A percentile compares a stretch with the other conserved stretches of the same genome.
Evolutionary conservation across 768 basidiomycete species (phyloP).

Genomic region (Dioszegia crocea): DNA sequence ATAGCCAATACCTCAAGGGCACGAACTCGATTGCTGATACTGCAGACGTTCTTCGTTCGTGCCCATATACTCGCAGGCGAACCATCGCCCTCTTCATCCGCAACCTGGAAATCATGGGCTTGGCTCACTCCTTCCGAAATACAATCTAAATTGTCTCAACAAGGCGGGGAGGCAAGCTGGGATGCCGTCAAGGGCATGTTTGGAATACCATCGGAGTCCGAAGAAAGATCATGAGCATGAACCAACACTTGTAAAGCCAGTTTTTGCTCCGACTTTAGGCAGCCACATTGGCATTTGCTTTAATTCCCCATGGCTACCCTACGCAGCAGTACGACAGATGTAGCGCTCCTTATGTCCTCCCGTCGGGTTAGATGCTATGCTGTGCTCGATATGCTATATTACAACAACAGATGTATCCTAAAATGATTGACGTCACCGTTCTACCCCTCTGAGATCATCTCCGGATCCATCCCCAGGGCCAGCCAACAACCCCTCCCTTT

Average conservation of each 20-base stretch:
- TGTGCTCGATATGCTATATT: not conserved
- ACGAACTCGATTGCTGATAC: not conserved
- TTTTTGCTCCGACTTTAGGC: too few species aligned
- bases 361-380: too few species aligned
- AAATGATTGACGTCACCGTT: not conserved
- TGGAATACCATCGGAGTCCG: slow-evolving; percentile 8
- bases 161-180: slow-evolving; percentile 33
- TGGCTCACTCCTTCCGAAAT: slow-evolving; percentile 96
- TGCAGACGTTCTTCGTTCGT: slow-evolving; percentile 88
- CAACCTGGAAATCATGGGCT: slow-evolving; percentile 67
- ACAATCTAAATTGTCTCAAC: slow-evolving; percentile 49
- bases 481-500: not conserved
- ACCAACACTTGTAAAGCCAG: too few species aligned
- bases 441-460: too few species aligned
- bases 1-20: too few species aligned
- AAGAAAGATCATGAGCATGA: not conserved
- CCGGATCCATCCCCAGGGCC: too few species aligned
- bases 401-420: not conserved
- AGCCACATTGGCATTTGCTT: too few species aligned
- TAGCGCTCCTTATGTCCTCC: too few species aligned
- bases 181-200: slow-evolving; percentile 32
- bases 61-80: slow-evolving; percentile 89
- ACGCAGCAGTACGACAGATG: too few species aligned
- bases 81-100: slow-evolving; percentile 58
- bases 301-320: too few species aligned